Evolutionary conservation across 768 basidiomycete species (phyloP), one percentile per base, ranked within the genome.

Genomic region (Tulasnella sp.): DNA sequence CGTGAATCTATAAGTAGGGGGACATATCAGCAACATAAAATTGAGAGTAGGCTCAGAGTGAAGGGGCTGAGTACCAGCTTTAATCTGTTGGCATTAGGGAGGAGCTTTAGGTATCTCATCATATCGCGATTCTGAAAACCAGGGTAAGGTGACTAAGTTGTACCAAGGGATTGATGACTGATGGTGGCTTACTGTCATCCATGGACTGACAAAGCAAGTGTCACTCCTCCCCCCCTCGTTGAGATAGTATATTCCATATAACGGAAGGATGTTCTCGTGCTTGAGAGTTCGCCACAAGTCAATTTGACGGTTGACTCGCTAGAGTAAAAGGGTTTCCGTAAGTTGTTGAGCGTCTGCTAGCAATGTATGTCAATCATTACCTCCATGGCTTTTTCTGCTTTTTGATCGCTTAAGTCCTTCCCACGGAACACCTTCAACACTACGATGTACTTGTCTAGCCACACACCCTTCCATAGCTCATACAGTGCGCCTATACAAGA

Each of bases 381-480:
- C 2, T 29, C 29, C 13, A 42, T 21, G 13, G 11, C 23, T 13
- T 47, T 15, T 5, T 44, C 24, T 10, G 29, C 19, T 21, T 49
- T 21, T 19, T 59, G 49, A 19, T 32, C 49, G 29, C 30, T 49
- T 1, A 32, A n/a, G 29, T 51, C 30, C 15, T n/a, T 42, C 10
- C 48, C 58, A 38, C 58, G 24, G 32, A 59, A 51, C 4, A 59
- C 50, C 38, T 51, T 59, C 47, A 59, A 9, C n/a, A 47, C 58
- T 4, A 59, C 58, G 11, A 48, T 30, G n/a, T 32, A 34, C 11
- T 59, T 47, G 34, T 48, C 47, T 1, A 51, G 48, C 58, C 58
- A 59, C 3, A 59, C 30, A 13, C 58, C 58, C 23, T 59, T 38
- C 48, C 50, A 59, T 2, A 50, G 34, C 27, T 59, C 58, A 23